phyloP scores from a whole-genome alignment of 306 rosid genomes.

The Morella rubra region DNA sequence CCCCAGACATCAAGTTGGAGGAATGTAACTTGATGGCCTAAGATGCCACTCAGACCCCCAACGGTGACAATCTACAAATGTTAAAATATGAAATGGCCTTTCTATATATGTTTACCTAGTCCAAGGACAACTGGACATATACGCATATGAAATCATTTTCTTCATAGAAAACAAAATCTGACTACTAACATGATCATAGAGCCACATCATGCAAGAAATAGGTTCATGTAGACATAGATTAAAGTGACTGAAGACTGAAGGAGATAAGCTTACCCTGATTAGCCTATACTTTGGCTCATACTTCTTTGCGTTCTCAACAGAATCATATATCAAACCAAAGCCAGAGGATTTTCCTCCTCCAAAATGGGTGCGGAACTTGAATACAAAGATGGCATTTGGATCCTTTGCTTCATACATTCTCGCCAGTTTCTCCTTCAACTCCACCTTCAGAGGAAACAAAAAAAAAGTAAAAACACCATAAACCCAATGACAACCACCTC shows the following conservation, averaged over 20 bases:
- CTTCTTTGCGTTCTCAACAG: slow-evolving; percentile 87
- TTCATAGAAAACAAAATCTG: too few species aligned
- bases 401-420: slow-evolving; percentile 83
- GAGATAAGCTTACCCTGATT: slow-evolving; percentile 60
- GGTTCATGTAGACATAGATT: neutral
- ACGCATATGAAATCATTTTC: too few species aligned
- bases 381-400: slow-evolving; percentile 74
- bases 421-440: slow-evolving; percentile 84
- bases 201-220: neutral
- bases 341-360: slow-evolving; percentile 98
- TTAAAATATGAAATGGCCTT: too few species aligned
- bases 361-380: slow-evolving; percentile 86
- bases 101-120: too few species aligned
- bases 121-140: too few species aligned
- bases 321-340: slow-evolving; percentile 87
- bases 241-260: neutral
- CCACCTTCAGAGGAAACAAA: slow-evolving; percentile 45
- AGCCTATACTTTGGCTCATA: slow-evolving; percentile 93
- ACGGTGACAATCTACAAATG: too few species aligned
- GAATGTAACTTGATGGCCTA: too few species aligned
- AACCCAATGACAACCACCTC: too few species aligned
- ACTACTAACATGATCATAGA: neutral
- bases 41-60: too few species aligned
- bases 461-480: too few species aligned
- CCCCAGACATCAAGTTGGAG: too few species aligned